Evolutionary conservation across 2,329 filamentous ascomycete species (phyloP), one percentile per base, ranked within the genome.

Genomic region (Microsporum canis): DNA sequence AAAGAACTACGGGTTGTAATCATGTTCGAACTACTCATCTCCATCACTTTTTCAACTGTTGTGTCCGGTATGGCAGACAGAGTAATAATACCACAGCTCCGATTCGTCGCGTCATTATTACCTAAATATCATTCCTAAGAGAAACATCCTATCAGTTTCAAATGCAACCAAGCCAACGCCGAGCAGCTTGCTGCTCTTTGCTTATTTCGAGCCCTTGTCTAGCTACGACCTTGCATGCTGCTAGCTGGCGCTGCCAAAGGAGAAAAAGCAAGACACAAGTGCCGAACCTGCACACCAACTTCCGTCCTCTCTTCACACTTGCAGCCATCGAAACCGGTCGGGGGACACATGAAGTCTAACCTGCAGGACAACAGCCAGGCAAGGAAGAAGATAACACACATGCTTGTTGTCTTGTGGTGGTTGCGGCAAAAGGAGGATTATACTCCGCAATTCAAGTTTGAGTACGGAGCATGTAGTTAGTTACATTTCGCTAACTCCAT

Each of bases 381-480:
- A 53, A 53, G 49, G 33, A 31, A 53, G 49, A 53, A 53, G 49
- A 34, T 53, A 53, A 53, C 49, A 53, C 49, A 51, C 17, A 23
- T 23, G 17, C 17, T 23, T 23, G 17, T 23, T 23, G 17, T 23
- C 17, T 23, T 23, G 17, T 23, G 17, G 17, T 23, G 17, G 17
- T 23, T 23, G 17, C 17, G 27, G 49, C 10, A 53, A n/a, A 53
- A 33, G 49, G 49, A 53, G 49, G 49, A 53, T 53, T 31, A 31
- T 53, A 14, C 49, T 53, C 49, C 49, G 49, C 49, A 53, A n/a
- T 34, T 10, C 49, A 43, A 23, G 17, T 23, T 23, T 23, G n/a
- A 43, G 39, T 36, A 36, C n/a, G n/a, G n/a, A n/a, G n/a, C n/a
- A n/a, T n/a, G 12, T n/a, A 17, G 17, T 14, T n/a, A n/a, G 39